These are phyloP conservation scores for Penstemon davidsonii DNA, from an alignment of 257 asterid genomes.

Conservation along the genomic window DNA sequence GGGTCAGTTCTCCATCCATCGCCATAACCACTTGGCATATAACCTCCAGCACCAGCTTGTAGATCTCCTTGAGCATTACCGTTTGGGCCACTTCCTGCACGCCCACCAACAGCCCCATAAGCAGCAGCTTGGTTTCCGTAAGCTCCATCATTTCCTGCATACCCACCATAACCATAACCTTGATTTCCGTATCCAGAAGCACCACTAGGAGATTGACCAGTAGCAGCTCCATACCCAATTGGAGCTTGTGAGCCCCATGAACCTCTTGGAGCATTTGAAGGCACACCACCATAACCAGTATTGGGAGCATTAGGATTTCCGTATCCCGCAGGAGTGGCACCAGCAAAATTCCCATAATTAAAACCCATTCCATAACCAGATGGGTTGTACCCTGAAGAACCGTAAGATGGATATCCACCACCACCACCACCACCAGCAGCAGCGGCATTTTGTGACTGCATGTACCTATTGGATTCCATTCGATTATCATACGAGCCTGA, in stretches of 20 bases:
- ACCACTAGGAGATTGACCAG: slow-evolving; percentile 83
- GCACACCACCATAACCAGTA: slow-evolving; percentile 65
- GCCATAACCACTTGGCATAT: slow-evolving; percentile 63
- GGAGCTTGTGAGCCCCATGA: slow-evolving; percentile 72
- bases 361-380: slow-evolving; percentile 83
- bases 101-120: slow-evolving; percentile 74
- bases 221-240: slow-evolving; percentile 62
- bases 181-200: slow-evolving; percentile 72
- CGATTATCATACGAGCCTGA: slow-evolving; percentile 63
- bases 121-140: slow-evolving; percentile 59
- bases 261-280: slow-evolving; percentile 61
- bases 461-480: slow-evolving; percentile 69
- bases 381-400: slow-evolving; percentile 65
- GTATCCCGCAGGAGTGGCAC: slow-evolving; percentile 59
- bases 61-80: slow-evolving; percentile 46
- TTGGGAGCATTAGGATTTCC: slow-evolving; percentile 67
- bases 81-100: slow-evolving; percentile 54
- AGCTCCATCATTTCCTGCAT: slow-evolving; percentile 61
- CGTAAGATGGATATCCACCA: slow-evolving; percentile 72
- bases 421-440: neutral
- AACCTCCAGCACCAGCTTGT: slow-evolving; percentile 52
- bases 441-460: slow-evolving; percentile 61
- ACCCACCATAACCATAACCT: slow-evolving; percentile 83
- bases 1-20: slow-evolving; percentile 79
- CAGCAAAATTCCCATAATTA: slow-evolving; percentile 70